Conservation (phyloP, 306 rosid species). For the Prinsepia uniflora region DNA sequence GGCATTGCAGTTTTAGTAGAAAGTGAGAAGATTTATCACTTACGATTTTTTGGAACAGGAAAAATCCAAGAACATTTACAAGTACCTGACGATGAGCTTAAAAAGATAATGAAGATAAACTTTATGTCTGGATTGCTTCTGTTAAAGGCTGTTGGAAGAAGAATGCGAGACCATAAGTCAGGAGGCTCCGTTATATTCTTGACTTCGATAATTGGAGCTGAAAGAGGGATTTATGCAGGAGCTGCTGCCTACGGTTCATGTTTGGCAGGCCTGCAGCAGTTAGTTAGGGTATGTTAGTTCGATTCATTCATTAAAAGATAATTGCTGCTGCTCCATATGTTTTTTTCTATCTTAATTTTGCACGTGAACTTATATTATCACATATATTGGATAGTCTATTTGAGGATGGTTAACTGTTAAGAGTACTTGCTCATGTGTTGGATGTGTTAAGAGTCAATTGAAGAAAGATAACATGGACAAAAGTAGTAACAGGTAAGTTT, state of each 20-base stretch:
- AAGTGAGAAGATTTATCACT: slow-evolving; percentile 3
- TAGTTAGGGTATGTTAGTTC: slow-evolving; percentile 55
- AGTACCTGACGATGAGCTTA: slow-evolving; percentile 51
- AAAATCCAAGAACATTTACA: slow-evolving; percentile 54
- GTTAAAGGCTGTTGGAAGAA: slow-evolving; percentile 64
- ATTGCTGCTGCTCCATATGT: neutral
- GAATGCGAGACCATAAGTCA: slow-evolving; percentile 55
- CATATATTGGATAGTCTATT: neutral
- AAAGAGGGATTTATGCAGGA: slow-evolving; percentile 75
- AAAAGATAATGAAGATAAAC: slow-evolving; percentile 58
- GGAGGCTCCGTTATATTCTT: slow-evolving; percentile 80
- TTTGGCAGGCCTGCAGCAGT: slow-evolving; percentile 66
- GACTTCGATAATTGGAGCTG: slow-evolving; percentile 59
- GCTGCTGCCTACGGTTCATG: slow-evolving; percentile 67
- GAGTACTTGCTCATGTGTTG: neutral
- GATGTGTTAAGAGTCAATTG: neutral
- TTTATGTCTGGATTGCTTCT: slow-evolving; percentile 72
- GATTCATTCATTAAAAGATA: neutral
- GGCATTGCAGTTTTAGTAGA: neutral
- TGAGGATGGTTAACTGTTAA: neutral
- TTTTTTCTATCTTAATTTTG: neutral
- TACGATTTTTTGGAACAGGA: slow-evolving; percentile 46
- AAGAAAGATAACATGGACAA: neutral
- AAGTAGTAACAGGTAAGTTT: neutral
- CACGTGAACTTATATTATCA: neutral